A percentile compares a stretch with the other conserved stretches of the same genome.
phyloP scores from a whole-genome alignment of 805 yeast genomes.

The Barnettozyma sp. region DNA sequence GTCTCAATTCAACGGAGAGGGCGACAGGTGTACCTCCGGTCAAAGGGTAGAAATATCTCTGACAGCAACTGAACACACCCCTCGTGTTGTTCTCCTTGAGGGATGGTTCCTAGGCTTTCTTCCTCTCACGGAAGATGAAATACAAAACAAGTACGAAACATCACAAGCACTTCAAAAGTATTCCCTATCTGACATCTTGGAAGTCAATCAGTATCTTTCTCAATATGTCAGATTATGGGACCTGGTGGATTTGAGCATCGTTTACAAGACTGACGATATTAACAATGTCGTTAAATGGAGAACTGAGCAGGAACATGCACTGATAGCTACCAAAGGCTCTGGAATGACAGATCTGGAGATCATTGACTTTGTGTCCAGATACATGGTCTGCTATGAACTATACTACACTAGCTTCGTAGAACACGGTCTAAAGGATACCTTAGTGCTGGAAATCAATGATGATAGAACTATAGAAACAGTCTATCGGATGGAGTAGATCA shows the following conservation, averaged over 20 bases:
- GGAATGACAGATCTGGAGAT: conserved; percentile 84
- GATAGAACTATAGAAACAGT: conserved; percentile 12
- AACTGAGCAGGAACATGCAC: conserved; percentile 52
- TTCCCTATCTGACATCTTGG: conserved; percentile 23
- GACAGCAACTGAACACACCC: conserved; percentile 18
- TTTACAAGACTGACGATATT: conserved; percentile 52
- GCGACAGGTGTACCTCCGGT: conserved; percentile 52
- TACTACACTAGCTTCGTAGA: conserved; percentile 44
- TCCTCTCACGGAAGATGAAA: conserved; percentile 30
- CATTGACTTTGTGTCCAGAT: conserved; percentile 61
- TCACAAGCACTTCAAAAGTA: conserved; percentile 24
- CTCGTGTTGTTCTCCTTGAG: conserved; percentile 71
- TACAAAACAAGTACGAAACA: conserved; percentile 13
- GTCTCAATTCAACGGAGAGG: conserved; percentile 60
- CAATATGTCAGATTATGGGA: conserved; percentile 51
- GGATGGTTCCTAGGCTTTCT: conserved; percentile 91
- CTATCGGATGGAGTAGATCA: no score
- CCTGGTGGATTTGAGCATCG: conserved; percentile 52
- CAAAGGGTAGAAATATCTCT: conserved; percentile 36
- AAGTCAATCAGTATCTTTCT: conserved; percentile 46
- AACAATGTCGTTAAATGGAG: conserved; percentile 75
- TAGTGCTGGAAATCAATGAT: conserved; percentile 16
- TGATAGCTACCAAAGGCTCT: conserved; percentile 44
- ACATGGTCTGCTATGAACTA: conserved; percentile 77
- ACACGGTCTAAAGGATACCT: conserved; percentile 24